phyloP scores from a whole-genome alignment of 352 stramenopile genomes.

The Globisporangium cystogenes region DNA sequence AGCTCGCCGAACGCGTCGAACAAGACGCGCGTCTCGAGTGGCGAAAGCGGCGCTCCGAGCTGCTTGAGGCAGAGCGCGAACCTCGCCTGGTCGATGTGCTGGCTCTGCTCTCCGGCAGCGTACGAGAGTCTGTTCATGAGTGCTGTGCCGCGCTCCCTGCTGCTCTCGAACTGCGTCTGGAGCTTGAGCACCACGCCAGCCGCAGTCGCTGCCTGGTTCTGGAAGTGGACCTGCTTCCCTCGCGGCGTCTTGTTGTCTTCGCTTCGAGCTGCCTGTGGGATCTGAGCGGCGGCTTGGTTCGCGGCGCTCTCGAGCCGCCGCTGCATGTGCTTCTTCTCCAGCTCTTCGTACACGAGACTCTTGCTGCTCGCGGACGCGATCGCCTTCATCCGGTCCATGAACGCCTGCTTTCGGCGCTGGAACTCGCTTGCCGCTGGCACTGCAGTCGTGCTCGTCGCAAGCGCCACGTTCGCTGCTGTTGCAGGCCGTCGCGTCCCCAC shows the following conservation, averaged over 20 bases:
- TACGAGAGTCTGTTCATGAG: slow-evolving; percentile 16
- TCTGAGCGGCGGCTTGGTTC: not conserved
- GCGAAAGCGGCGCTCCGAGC: slow-evolving; percentile 18
- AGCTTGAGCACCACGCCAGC: slow-evolving; percentile 15
- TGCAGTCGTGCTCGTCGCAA: not conserved
- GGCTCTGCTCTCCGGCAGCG: slow-evolving; percentile 5
- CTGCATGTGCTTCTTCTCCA: slow-evolving; percentile 43
- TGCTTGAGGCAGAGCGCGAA: slow-evolving; percentile 28
- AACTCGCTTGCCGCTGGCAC: slow-evolving; percentile 43
- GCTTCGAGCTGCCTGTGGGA: not conserved
- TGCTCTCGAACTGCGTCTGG: slow-evolving; percentile 8
- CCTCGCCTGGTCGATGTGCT: slow-evolving; percentile 13
- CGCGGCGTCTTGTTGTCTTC: slow-evolving; percentile 6
- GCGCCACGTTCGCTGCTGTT: not conserved
- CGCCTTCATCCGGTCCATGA: slow-evolving; percentile 69
- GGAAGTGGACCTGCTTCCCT: slow-evolving; percentile 19
- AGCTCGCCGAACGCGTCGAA: slow-evolving; percentile 19
- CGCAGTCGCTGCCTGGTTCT: not conserved
- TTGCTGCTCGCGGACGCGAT: slow-evolving; percentile 59
- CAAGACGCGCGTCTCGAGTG: slow-evolving; percentile 17
- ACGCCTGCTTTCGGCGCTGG: slow-evolving; percentile 60
- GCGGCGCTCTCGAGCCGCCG: slow-evolving; percentile 10
- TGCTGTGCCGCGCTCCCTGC: slow-evolving; percentile 6
- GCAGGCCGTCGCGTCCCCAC: not conserved
- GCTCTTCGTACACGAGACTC: slow-evolving; percentile 68